Percentiles rank a stretch among this genome's conserved stretches.
These are phyloP conservation scores for Stygiomarasmius scandens DNA, from an alignment of 1,284 basidiomycete species.

Conservation along the genomic window DNA sequence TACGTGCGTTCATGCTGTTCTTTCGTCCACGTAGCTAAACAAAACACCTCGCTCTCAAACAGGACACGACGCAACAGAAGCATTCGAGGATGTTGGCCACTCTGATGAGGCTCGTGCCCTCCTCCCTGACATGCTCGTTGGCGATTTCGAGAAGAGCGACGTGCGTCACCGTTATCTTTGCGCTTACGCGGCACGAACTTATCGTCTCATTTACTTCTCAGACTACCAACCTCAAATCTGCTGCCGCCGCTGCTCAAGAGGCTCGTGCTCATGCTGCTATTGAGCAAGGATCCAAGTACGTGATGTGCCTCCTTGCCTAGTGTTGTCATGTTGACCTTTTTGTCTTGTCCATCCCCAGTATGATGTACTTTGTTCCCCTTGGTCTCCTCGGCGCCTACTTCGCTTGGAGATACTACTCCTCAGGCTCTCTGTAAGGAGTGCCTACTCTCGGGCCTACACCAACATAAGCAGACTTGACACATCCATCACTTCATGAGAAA, in stretches of 20 bases:
- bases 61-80: conserved; percentile 95
- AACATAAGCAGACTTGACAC: not conserved
- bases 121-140: conserved; percentile 77
- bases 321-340: conserved; percentile 6
- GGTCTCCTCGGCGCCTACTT: conserved; percentile 78
- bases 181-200: conserved; percentile 7
- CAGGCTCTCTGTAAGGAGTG: conserved; percentile 40
- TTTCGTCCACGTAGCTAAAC: conserved; percentile 3
- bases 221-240: conserved; percentile 53
- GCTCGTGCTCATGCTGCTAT: conserved; percentile 49
- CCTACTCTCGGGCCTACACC: conserved; percentile 3
- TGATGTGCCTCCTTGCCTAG: conserved; percentile 14
- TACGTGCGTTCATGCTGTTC: conserved; percentile 43
- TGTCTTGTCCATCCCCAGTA: conserved; percentile 35
- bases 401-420: conserved; percentile 72
- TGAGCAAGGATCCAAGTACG: conserved; percentile 73
- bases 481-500: not conserved
- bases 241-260: conserved; percentile 46
- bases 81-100: conserved; percentile 99
- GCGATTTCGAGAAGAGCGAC: conserved; percentile 72
- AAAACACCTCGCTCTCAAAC: conserved; percentile 11
- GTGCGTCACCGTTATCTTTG: conserved; percentile 46
- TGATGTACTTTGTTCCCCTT: conserved; percentile 82
- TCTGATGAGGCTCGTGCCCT: conserved; percentile 97
- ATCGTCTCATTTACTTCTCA: conserved; percentile 27